Evolutionary conservation across 176 grass and related monocot species (phyloP), one percentile per base, ranked within the genome.

Genomic region (Aegilops bicornis): DNA sequence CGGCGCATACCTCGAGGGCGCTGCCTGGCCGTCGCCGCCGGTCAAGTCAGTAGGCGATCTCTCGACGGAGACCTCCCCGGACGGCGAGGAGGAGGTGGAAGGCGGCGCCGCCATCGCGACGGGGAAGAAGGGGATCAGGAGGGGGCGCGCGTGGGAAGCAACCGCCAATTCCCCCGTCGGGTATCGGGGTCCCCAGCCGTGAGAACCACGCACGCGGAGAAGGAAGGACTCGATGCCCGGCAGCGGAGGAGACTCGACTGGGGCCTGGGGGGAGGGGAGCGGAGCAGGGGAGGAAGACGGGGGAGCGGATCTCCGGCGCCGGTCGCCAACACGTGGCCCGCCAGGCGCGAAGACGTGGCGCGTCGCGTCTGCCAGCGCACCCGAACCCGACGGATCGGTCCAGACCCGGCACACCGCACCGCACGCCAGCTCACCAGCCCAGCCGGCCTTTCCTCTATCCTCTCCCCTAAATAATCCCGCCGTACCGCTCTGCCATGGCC

Each of bases 1-100:
- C 0, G 36, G 8, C 16, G 16, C 87, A 8, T 81, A 89, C 88
- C 88, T 85, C 7, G 88, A 89, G 47, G 88, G 88, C 12, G 88
- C 15, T 11, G 83, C 63, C 22, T 81, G 43, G 20, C 3, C 77
- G 15, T 14, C 69, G 19, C 61, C 22, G 35, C 8, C 45, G 48
- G 12, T 0, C 14, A 82, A 15, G 65, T 29, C 42, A 52, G 65
- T 22, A 1, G 30, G 3, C 15, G 22, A 61, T 78, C 64, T 88
- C 73, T 83, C 36, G 27, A 50, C 25, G 50, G 72, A 35, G 71
- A 71, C 62, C 78, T 82, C 88, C 15, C 10, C 71, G 15, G 83
- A 60, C 9, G 77, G 19, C 23, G 33, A 24, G 58, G 33, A 24
- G 58, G 45, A 66, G 15, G 73, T 31, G 43, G 76, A 65, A 19